Evolutionary conservation across 108 stramenopile genomes (phyloP), one percentile per base, ranked within the genome.

Genomic region (Stephanodiscus triporus): DNA sequence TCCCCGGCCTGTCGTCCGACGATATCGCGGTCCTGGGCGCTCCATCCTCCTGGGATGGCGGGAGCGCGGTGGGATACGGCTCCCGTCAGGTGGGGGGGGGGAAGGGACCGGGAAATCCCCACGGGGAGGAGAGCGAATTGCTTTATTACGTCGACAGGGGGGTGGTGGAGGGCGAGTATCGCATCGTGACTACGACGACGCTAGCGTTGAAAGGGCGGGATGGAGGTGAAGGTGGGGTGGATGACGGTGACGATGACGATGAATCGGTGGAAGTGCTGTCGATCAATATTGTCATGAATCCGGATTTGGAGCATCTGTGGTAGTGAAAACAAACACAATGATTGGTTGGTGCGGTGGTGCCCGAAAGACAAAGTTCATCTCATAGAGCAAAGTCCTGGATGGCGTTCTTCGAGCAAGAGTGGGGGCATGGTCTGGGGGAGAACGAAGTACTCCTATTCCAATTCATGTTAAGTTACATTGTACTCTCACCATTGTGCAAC

Each of bases 101-200:
- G 20, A 87, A 87, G 19, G 92, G 89, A 34, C 79, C 85, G 29
- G 84, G 87, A 14, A 93, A 93, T 84, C 92, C 92, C 2, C 92
- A 93, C 64, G 92, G 92, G 17, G 92, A 93, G 76, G 92, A 93
- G 76, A 88, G 87, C 67, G 92, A 93, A 61, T 55, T 91, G 14
- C 37, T 93, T 11, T 93, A 93, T 74, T 93, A 93, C 63, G 72
- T 93, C 26, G 82, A 86, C 38, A 73, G 89, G 65, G 49, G 68
- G 22, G 77, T 91, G 5, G 65, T 88, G 57, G 76, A 70, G 67
- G 70, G 70, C 48, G 11, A 8, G 20, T 69, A 73, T 63, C 17
- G 43, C 0, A 5, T 26, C 10, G 32, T 17, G 43, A 45, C 43
- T 2, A 45, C 14, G 14, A 17, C 14, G 43, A 45, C 43, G 43